Percentiles rank a stretch among this genome's conserved stretches.
Conservation (phyloP, 73 alveolate genomes). For the Blepharisma japonicum region DNA sequence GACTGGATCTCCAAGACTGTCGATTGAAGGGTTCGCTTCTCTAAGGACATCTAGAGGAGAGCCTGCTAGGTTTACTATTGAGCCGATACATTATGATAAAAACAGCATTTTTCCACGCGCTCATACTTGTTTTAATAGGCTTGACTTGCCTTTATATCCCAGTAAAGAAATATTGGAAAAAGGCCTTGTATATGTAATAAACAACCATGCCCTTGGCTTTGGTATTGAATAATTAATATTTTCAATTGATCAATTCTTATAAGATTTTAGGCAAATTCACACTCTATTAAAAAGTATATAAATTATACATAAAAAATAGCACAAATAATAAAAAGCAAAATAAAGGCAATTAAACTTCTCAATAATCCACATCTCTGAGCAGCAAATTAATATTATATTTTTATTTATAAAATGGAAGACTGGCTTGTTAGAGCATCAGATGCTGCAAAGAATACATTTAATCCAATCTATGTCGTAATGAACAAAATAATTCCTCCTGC, state of each 20-base stretch:
- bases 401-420: neutral
- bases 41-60: conserved; percentile 79
- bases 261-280: too few species aligned
- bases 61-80: conserved; percentile 62
- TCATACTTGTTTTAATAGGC: conserved; percentile 96
- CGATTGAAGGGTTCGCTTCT: conserved; percentile 86
- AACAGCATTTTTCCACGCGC: conserved; percentile 80
- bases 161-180: neutral
- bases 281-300: too few species aligned
- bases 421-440: neutral
- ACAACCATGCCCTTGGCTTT: neutral
- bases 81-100: conserved; percentile 65
- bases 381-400: too few species aligned
- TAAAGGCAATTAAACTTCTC: too few species aligned
- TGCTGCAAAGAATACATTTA: neutral
- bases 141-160: conserved; percentile 73
- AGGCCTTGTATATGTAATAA: neutral
- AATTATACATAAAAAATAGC: too few species aligned
- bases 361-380: too few species aligned
- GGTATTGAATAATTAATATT: neutral
- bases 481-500: neutral
- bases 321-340: too few species aligned
- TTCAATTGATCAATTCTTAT: neutral
- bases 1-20: conserved; percentile 90
- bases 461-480: neutral